Evolutionary conservation across 768 basidiomycete species (phyloP).

Genomic region (Rhodocollybia butyracea): DNA sequence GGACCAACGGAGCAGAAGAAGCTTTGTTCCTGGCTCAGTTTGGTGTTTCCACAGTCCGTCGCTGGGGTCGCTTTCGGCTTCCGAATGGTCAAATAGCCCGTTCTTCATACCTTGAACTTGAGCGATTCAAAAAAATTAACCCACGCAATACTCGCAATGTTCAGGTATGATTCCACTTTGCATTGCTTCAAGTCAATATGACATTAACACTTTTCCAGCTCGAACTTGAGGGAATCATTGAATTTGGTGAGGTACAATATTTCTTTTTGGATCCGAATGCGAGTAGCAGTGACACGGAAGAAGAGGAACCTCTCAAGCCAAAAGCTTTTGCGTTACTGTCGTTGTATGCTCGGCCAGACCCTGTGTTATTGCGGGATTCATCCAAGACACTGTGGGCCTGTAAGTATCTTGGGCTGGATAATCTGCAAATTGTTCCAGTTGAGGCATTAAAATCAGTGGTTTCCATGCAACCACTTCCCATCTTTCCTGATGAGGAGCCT

Average conservation of each 20-base stretch:
- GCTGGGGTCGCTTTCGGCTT: conserved; percentile 18
- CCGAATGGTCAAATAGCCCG: conserved; percentile 21
- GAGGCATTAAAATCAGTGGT: neutral
- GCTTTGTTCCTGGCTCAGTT: neutral
- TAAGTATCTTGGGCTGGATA: neutral
- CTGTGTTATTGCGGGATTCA: neutral
- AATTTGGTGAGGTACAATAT: conserved; percentile 5
- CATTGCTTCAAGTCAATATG: neutral
- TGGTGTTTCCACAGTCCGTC: neutral
- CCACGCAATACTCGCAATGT: conserved; percentile 16
- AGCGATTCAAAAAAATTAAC: neutral
- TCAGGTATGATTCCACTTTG: conserved; percentile 12
- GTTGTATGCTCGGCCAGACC: conserved; percentile 1
- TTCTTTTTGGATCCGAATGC: neutral
- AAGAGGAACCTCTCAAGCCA: neutral
- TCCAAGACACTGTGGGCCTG: neutral
- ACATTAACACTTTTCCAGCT: neutral
- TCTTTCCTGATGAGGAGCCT: neutral
- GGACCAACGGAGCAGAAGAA: neutral
- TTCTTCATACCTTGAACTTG: conserved; percentile 15
- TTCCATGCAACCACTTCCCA: conserved; percentile 3
- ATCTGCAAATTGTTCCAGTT: neutral
- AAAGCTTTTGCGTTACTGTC: conserved; percentile 3
- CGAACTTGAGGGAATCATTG: neutral
- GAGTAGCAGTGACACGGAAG: neutral